Evolutionary conservation across 106 monocot species (phyloP).

Genomic region (Dioscorea zingiberensis): DNA sequence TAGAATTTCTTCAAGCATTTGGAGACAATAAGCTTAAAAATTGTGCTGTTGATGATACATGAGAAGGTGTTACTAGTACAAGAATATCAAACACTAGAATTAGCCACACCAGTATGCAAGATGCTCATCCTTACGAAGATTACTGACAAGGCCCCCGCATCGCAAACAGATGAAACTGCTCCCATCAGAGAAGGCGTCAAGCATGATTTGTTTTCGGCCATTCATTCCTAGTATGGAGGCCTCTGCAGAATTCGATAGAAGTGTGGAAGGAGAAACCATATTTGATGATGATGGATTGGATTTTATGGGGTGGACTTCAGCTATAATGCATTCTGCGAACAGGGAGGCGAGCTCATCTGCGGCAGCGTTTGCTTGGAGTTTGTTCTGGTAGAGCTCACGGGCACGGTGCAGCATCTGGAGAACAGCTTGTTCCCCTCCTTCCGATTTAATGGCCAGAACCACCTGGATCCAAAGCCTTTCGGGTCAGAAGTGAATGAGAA

Average conservation of each 20-base stretch:
- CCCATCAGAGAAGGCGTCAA: conserved; percentile 88
- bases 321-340: conserved; percentile 84
- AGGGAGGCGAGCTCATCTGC: conserved; percentile 68
- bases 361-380: conserved; percentile 28
- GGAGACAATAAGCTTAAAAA: too few species aligned
- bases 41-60: too few species aligned
- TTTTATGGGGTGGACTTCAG: conserved; percentile 44
- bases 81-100: too few species aligned
- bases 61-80: too few species aligned
- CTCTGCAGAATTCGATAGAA: conserved; percentile 17
- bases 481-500: too few species aligned
- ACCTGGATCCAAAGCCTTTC: conserved; percentile 51
- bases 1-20: too few species aligned
- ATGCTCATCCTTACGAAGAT: conserved; percentile 71
- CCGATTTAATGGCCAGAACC: conserved; percentile 46
- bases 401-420: conserved; percentile 58
- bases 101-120: conserved; percentile 77
- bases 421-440: conserved; percentile 81
- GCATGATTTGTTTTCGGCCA: conserved; percentile 73
- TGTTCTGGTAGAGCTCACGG: conserved; percentile 64
- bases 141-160: conserved; percentile 90
- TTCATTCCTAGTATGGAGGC: conserved; percentile 68
- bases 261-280: background rate
- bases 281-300: background rate
- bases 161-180: conserved; percentile 92